A percentile compares a stretch with the other conserved stretches of the same genome.
Evolutionary conservation across 2,329 filamentous ascomycete species (phyloP).

Genomic region (Salinomyces thailandicus): DNA sequence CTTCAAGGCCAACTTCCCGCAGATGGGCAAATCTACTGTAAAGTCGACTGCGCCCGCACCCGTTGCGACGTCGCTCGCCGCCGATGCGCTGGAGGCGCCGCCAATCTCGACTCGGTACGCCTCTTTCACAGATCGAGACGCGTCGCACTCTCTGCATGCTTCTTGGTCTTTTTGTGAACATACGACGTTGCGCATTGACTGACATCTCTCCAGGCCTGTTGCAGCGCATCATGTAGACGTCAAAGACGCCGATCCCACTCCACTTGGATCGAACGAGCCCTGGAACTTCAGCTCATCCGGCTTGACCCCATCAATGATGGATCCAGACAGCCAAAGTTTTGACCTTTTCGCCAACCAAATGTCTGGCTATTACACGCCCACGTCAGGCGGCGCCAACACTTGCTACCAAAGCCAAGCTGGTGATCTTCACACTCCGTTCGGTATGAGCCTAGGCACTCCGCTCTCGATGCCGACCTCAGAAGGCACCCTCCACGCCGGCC

Average conservation of each 20-base stretch:
- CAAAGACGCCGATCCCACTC: slow-evolving; percentile 75
- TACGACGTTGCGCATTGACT: slow-evolving; percentile 6
- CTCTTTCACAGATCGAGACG: too few relatives aligned
- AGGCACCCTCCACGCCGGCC: slow-evolving; percentile 50
- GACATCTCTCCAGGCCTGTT: slow-evolving; percentile 13
- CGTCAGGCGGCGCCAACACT: slow-evolving; percentile 67
- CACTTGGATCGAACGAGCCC: slow-evolving; percentile 65
- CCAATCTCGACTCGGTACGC: slow-evolving; percentile 35
- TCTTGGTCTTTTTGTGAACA: too few relatives aligned
- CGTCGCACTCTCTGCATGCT: too few relatives aligned
- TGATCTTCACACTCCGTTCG: slow-evolving; percentile 67
- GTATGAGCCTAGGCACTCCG: slow-evolving; percentile 66
- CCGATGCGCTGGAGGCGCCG: slow-evolving; percentile 39
- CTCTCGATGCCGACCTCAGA: slow-evolving; percentile 69
- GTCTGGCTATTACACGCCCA: slow-evolving; percentile 79
- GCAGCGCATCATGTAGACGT: slow-evolving; percentile 26
- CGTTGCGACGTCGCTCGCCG: slow-evolving; percentile 25
- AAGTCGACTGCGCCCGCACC: slow-evolving; percentile 37
- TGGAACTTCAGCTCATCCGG: slow-evolving; percentile 48
- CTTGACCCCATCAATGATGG: slow-evolving; percentile 80
- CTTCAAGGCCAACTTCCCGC: slow-evolving; percentile 75
- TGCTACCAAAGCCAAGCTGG: slow-evolving; percentile 71
- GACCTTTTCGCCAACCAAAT: slow-evolving; percentile 67
- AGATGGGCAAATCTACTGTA: slow-evolving; percentile 45
- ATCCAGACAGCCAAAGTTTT: slow-evolving; percentile 75